Evolutionary conservation across 2,329 filamentous ascomycete species (phyloP).

Genomic region (Trichoderma endophyticum): DNA sequence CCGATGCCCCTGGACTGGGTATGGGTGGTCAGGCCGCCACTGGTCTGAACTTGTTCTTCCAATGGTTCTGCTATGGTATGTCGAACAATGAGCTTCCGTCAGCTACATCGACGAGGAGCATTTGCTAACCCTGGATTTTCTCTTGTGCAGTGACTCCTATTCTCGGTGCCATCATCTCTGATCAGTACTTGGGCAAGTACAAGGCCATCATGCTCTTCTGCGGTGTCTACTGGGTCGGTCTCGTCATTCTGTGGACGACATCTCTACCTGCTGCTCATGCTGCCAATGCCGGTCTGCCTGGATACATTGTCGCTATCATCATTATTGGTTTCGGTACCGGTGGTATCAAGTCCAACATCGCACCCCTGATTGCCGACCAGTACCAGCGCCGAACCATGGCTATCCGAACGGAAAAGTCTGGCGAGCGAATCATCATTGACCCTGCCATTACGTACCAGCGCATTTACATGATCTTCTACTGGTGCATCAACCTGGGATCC

Average conservation of each 20-base stretch:
- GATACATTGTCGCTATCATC: slow-evolving; percentile 55
- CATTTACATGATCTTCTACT: slow-evolving; percentile 73
- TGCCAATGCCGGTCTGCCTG: slow-evolving; percentile 43
- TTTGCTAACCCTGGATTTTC: background rate
- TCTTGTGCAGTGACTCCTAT: slow-evolving; percentile 36
- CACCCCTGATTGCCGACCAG: slow-evolving; percentile 62
- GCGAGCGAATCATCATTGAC: slow-evolving; percentile 63
- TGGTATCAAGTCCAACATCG: slow-evolving; percentile 65
- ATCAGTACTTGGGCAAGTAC: slow-evolving; percentile 59
- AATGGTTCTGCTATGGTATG: slow-evolving; percentile 46
- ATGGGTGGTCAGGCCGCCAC: slow-evolving; percentile 55
- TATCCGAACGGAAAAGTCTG: slow-evolving; percentile 45
- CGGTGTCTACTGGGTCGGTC: slow-evolving; percentile 55
- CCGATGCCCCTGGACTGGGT: slow-evolving; percentile 50
- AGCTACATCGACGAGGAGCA: background rate
- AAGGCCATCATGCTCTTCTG: slow-evolving; percentile 60
- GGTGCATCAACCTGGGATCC: slow-evolving; percentile 70
- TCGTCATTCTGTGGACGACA: slow-evolving; percentile 53
- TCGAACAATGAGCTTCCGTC: background rate
- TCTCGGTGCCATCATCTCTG: slow-evolving; percentile 53
- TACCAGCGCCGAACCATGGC: slow-evolving; percentile 54
- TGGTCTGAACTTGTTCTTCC: slow-evolving; percentile 54
- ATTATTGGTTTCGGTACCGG: slow-evolving; percentile 65
- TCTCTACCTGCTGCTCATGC: slow-evolving; percentile 40
- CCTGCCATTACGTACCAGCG: slow-evolving; percentile 63